Evolutionary conservation across 805 yeast species (phyloP), one percentile per base, ranked within the genome.

Genomic region (Metschnikowia aberdeeniae): DNA sequence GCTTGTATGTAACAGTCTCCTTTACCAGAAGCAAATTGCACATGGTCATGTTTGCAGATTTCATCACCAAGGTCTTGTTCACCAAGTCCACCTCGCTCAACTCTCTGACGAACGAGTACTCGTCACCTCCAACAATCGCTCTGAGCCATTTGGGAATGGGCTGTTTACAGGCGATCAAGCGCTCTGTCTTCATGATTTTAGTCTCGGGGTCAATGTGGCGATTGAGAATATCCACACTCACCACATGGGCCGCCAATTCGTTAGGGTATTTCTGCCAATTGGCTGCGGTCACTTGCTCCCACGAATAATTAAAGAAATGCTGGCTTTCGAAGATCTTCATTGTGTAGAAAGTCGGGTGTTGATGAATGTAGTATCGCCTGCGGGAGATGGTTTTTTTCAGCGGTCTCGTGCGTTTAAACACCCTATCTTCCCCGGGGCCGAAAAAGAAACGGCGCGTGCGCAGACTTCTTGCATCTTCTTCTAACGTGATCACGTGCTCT

Each of bases 201-300:
- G 77, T 74, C 6, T 62, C 66, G 1, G 73, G 66, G 54, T 80
- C 77, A 17, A 89, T 59, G 55, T 83, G 89, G 51, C 98, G 75
- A 47, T 85, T 73, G 28, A 92, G 65, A 1, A 89, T 88, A 62
- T 92, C 99, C 14, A 93, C 98, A 1, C 93, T 93, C 26, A 88
- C 84, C 8, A 92, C 99, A 64, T 92, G 99, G 0, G 95, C 78
- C 6, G 96, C 82, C 47, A 84, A 74, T 56, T 89, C 95, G 62
- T 93, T 92, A n/a, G 99, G 99, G 66, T 92, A 92, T 56, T 92
- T 92, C 53, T 79, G 81, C 99, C 99, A 92, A 66, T 90, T 89
- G 42, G 98, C 97, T 1, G 95, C 89, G 0, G 96, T 85, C 22
- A 92, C 96, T 56, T 86, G 89, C 22, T 86, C 95, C 97, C 98